Evolutionary conservation across 352 stramenopile genomes (phyloP).

Genomic region (Phytopythium chamaehyphon): DNA sequence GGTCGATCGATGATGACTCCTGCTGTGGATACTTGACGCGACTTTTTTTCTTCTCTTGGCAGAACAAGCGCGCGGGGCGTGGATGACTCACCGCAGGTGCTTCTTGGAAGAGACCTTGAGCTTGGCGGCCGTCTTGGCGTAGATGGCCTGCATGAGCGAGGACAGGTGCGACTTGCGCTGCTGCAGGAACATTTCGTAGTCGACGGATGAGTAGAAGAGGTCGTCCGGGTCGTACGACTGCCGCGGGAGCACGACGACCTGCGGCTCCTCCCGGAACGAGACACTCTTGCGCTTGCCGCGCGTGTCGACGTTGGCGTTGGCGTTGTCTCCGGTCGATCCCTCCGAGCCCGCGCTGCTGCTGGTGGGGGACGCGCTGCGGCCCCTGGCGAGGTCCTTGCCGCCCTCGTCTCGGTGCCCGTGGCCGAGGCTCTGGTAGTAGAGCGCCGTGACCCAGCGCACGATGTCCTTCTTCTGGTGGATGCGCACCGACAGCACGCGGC

Average conservation of each 20-base stretch:
- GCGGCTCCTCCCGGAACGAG: slow-evolving; percentile 46
- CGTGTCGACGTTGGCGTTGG: neutral
- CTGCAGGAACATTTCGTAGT: slow-evolving; percentile 60
- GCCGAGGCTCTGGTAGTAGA: slow-evolving; percentile 55
- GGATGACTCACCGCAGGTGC: slow-evolving; percentile 19
- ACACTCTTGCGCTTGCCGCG: slow-evolving; percentile 36
- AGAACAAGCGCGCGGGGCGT: too few species aligned
- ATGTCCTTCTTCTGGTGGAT: slow-evolving; percentile 65
- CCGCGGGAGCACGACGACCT: slow-evolving; percentile 40
- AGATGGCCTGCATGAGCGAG: slow-evolving; percentile 45
- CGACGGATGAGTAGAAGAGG: slow-evolving; percentile 49
- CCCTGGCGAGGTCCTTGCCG: neutral
- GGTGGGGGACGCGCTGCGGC: neutral
- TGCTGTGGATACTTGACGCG: neutral
- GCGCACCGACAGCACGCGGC: slow-evolving; percentile 37
- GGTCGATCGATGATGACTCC: too few species aligned
- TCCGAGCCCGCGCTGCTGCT: neutral
- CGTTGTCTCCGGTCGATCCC: slow-evolving; percentile 1
- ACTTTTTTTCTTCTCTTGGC: too few species aligned
- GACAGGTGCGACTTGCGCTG: slow-evolving; percentile 37
- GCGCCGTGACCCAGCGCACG: slow-evolving; percentile 53
- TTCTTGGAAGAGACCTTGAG: slow-evolving; percentile 43
- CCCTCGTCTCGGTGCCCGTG: neutral
- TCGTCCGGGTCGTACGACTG: slow-evolving; percentile 45
- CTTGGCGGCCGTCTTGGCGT: slow-evolving; percentile 51